Evolutionary conservation across 2,329 filamentous ascomycete species (phyloP).

Genomic region (Trichoderma sp.): DNA sequence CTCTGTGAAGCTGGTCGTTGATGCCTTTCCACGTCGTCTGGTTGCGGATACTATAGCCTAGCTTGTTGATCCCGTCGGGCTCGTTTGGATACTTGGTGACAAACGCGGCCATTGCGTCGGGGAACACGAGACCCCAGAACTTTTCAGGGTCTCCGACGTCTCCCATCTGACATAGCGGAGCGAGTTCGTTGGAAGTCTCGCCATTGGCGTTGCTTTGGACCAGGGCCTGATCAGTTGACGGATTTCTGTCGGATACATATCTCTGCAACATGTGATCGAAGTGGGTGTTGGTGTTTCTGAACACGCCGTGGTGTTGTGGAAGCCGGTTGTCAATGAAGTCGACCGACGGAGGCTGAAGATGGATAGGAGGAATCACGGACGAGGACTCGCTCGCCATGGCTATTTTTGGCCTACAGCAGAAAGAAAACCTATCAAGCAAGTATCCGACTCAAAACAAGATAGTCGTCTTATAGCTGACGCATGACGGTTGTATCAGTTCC

Average conservation of each 20-base stretch:
- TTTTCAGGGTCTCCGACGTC: conserved; percentile 12
- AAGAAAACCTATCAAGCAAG: background rate
- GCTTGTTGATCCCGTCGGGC: background rate
- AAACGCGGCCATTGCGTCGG: conserved; percentile 1
- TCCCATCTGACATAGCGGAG: background rate
- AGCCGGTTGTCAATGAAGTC: conserved; percentile 23
- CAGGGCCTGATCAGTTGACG: background rate
- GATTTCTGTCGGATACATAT: background rate
- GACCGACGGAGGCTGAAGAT: conserved; percentile 22
- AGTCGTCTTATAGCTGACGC: background rate
- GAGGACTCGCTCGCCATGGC: background rate
- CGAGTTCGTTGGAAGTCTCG: background rate
- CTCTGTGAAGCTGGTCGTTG: conserved; percentile 18
- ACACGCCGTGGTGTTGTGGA: conserved; percentile 1
- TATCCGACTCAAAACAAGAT: background rate
- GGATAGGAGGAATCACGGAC: background rate
- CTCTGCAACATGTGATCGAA: background rate
- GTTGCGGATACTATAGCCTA: conserved; percentile 12
- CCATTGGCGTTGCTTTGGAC: background rate
- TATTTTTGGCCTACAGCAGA: background rate
- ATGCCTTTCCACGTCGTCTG: conserved; percentile 19
- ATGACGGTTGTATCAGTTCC: background rate
- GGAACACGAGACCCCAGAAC: conserved; percentile 16
- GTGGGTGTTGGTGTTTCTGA: background rate
- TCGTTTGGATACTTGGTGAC: background rate